These are phyloP conservation scores for Botryotinia convoluta DNA, from an alignment of 2,329 filamentous ascomycete genomes.

Conservation along the genomic window DNA sequence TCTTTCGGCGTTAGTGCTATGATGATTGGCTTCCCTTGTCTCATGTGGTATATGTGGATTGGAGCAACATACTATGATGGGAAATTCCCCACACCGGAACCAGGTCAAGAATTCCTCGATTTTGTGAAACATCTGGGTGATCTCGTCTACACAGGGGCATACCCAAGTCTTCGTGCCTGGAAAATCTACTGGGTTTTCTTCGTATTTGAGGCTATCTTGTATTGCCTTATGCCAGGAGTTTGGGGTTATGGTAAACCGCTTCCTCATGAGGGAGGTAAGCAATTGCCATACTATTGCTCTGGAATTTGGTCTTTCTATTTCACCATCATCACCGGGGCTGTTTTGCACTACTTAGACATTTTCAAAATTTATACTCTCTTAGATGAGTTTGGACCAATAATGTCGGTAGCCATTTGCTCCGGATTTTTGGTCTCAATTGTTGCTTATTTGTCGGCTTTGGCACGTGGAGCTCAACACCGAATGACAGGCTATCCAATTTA, in stretches of 20 bases:
- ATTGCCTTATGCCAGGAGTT: conserved; percentile 83
- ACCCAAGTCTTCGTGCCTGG: conserved; percentile 80
- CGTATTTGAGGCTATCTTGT: conserved; percentile 77
- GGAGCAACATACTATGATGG: conserved; percentile 91
- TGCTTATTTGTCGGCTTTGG: conserved; percentile 82
- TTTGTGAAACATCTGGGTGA: conserved; percentile 70
- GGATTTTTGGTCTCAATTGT: conserved; percentile 80
- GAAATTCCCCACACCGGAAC: conserved; percentile 65
- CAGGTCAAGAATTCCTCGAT: conserved; percentile 65
- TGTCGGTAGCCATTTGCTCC: conserved; percentile 89
- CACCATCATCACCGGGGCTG: conserved; percentile 69
- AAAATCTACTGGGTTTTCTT: conserved; percentile 93
- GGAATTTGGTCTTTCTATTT: conserved; percentile 83
- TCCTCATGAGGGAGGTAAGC: conserved; percentile 75
- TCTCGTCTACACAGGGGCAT: conserved; percentile 80
- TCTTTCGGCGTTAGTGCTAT: conserved; percentile 74
- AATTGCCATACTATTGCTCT: conserved; percentile 93
- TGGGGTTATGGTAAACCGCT: conserved; percentile 87
- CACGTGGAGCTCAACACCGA: conserved; percentile 79
- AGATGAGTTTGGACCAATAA: conserved; percentile 90
- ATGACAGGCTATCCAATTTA: conserved; percentile 84
- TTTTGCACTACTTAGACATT: conserved; percentile 75
- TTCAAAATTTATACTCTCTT: conserved; percentile 91
- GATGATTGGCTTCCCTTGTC: conserved; percentile 88
- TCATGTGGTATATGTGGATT: conserved; percentile 99